Conservation (phyloP, 352 stramenopile genomes). For the Phytophthora aleatoria region DNA sequence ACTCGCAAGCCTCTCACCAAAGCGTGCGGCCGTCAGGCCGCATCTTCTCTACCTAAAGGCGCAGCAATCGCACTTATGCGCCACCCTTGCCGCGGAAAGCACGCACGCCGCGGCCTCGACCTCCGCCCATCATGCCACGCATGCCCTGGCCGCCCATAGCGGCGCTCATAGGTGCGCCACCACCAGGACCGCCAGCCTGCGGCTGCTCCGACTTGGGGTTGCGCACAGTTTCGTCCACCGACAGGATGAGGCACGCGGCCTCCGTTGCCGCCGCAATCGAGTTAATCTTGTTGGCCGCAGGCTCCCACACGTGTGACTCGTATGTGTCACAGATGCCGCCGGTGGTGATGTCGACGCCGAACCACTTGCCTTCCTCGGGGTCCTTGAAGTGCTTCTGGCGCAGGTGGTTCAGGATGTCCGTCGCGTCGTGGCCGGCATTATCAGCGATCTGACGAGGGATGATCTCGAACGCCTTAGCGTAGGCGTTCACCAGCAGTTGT, state of each 20-base stretch:
- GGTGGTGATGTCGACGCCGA: conserved; percentile 98
- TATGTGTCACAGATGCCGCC: conserved; percentile 98
- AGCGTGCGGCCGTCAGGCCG: conserved; percentile 19
- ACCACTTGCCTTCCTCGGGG: conserved; percentile 94
- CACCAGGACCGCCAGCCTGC: conserved; percentile 53
- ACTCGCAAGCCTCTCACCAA: conserved; percentile 27
- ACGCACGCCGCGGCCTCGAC: conserved; percentile 74
- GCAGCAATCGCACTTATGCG: conserved; percentile 56
- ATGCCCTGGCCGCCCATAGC: conserved; percentile 93
- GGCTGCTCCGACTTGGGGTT: conserved; percentile 97
- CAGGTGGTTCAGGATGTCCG: conserved; percentile 97
- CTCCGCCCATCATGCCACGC: conserved; percentile 88
- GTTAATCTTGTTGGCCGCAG: conserved; percentile 99
- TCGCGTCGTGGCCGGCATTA: conserved; percentile 99
- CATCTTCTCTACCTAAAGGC: conserved; percentile 45
- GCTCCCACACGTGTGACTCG: conserved; percentile 98
- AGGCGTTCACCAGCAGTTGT: conserved; percentile 96
- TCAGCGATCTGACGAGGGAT: conserved; percentile 98
- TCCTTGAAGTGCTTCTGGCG: conserved; percentile 96
- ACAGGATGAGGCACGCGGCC: conserved; percentile 98
- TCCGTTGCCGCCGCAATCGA: conserved; percentile 96
- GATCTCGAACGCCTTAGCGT: conserved; percentile 98
- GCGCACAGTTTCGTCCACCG: conserved; percentile 99
- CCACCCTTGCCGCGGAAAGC: conserved; percentile 80
- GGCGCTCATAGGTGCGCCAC: conserved; percentile 81